A percentile compares a stretch with the other conserved stretches of the same genome.
These are phyloP conservation scores for Persicaria tinctoria DNA, from an alignment of 148 eudicot species.

Conservation along the genomic window DNA sequence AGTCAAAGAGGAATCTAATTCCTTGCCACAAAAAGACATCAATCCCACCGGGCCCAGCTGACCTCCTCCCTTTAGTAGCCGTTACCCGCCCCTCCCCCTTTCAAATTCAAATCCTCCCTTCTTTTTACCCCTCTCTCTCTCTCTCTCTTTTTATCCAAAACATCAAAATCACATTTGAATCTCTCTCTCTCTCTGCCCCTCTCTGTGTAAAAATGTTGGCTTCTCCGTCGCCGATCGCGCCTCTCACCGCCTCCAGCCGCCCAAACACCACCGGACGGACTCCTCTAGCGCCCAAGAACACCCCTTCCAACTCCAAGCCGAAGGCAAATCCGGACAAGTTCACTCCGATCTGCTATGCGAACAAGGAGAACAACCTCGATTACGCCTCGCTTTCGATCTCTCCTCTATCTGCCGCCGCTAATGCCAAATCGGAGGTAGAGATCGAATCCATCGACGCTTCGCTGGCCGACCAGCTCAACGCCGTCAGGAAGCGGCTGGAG, in stretches of 20 bases:
- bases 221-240: conserved; percentile 13
- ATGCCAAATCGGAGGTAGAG: background rate
- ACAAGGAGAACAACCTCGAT: conserved; percentile 43
- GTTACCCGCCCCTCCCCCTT: conserved; percentile 34
- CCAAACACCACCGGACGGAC: conserved; percentile 27
- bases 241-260: conserved; percentile 11
- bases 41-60: background rate
- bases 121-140: background rate
- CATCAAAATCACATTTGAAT: background rate
- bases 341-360: conserved; percentile 8
- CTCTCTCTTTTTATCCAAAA: background rate
- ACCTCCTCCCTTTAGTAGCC: conserved; percentile 21
- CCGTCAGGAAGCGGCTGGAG: conserved; percentile 50
- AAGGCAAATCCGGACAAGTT: conserved; percentile 6
- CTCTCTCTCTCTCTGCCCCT: background rate
- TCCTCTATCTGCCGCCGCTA: background rate
- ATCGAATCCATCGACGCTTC: conserved; percentile 42
- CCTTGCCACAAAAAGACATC: background rate
- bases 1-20: conserved; percentile 8
- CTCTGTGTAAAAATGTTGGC: conserved; percentile 23
- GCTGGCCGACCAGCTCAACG: conserved; percentile 69
- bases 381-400: background rate
- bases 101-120: conserved; percentile 36
- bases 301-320: background rate
- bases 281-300: conserved; percentile 43